Conservation (phyloP, 495 filamentous ascomycete species). For the Daldinia childiae region DNA sequence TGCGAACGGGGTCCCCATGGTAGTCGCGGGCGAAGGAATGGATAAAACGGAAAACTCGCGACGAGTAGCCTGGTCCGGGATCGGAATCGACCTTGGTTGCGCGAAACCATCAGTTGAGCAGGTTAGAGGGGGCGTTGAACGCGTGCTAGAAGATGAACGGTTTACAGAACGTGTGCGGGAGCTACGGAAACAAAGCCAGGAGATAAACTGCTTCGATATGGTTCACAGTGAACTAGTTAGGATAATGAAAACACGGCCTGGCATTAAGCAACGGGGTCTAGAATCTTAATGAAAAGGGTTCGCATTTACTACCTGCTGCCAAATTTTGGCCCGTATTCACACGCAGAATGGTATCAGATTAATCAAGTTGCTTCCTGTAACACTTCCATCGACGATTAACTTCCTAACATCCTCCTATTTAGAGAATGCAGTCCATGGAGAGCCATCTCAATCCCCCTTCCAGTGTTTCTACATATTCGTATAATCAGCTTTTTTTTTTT, state of each 20-base stretch:
- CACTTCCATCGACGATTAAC: background rate
- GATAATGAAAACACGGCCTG: constrained; percentile 24
- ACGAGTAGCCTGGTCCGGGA: constrained; percentile 48
- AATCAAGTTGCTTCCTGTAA: background rate
- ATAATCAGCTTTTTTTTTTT: background rate
- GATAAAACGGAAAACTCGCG: constrained; percentile 51
- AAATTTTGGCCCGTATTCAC: background rate
- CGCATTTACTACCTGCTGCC: constrained; percentile 8
- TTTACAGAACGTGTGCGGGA: constrained; percentile 26
- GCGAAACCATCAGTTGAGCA: constrained; percentile 35
- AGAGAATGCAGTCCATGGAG: background rate
- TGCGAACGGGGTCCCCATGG: constrained; percentile 52
- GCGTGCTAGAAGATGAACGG: constrained; percentile 32
- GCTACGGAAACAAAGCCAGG: constrained; percentile 39
- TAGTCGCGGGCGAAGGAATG: constrained; percentile 49
- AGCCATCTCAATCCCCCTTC: background rate
- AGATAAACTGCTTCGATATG: constrained; percentile 40
- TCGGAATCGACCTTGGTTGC: constrained; percentile 48
- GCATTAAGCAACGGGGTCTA: constrained; percentile 19
- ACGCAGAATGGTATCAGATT: constrained; percentile 16
- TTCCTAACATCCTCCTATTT: background rate
- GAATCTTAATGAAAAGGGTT: constrained; percentile 1
- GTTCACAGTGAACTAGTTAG: constrained; percentile 41
- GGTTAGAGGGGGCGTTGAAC: constrained; percentile 42
- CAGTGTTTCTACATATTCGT: background rate